Conservation (phyloP, 1,284 basidiomycete genomes). For the Cutaneotrichosporon sp. region DNA sequence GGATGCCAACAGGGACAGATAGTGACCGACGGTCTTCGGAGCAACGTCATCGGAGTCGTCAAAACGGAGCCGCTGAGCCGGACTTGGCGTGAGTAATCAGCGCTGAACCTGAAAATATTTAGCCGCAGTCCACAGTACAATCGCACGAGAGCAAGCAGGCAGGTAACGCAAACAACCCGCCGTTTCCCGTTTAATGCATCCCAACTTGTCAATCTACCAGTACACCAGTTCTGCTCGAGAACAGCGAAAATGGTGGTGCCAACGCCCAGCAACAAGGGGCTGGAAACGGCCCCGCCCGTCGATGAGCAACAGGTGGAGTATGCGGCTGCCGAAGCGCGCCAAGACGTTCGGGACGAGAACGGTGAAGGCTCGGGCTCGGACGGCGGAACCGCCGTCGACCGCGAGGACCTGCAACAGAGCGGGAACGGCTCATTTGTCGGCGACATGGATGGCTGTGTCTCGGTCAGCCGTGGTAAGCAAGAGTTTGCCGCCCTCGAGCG, state of each 20-base stretch:
- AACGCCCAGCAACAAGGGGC: not conserved
- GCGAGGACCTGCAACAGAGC: constrained; percentile 4
- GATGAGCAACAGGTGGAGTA: not conserved
- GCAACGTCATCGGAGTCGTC: no score
- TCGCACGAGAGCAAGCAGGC: no score
- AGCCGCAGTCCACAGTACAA: no score
- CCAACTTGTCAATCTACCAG: not conserved
- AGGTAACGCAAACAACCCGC: no score
- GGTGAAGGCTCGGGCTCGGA: not conserved
- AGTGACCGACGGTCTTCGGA: no score
- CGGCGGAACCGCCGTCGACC: constrained; percentile 4
- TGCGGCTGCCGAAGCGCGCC: constrained; percentile 5
- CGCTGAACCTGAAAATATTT: no score
- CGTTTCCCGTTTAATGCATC: no score
- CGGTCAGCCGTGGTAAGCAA: constrained; percentile 40
- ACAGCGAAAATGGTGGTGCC: not conserved
- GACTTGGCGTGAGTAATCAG: no score
- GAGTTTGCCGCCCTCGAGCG: constrained; percentile 49
- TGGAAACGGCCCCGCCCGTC: not conserved
- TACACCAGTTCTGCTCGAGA: not conserved
- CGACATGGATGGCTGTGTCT: constrained; percentile 38
- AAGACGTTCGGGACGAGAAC: constrained; percentile 6
- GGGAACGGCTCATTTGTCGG: constrained; percentile 38
- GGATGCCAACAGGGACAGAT: no score
- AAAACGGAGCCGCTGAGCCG: no score